Evolutionary conservation across 2,329 filamentous ascomycete species (phyloP), one percentile per base, ranked within the genome.

Genomic region (Fusarium avenaceum): DNA sequence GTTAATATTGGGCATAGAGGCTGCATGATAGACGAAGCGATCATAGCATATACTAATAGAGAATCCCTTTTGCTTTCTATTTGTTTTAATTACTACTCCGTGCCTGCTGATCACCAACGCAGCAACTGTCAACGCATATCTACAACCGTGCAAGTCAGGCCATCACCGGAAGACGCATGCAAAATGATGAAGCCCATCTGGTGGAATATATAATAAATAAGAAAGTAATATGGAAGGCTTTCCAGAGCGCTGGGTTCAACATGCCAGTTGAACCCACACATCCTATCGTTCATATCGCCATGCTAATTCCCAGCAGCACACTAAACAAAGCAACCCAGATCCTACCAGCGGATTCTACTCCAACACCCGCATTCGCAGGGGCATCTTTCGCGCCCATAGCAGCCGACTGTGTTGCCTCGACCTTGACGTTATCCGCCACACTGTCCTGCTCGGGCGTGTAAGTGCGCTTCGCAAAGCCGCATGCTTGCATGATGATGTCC

Each of bases 401-500:
- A 7, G 67, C 60, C 1, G 78, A 77, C 38, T 67, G 69, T n/a
- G 68, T 66, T 4, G 79, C 79, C 55, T 74, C 69, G 7, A 82
- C 80, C 9, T 64, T 65, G 14, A 82, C 58, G 19, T 78, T 77
- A 32, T 77, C 63, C 26, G 72, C 80, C 19, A 76, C 56, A 9
- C 58, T 70, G 57, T 81, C 78, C 35, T 76, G 66, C 24, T 64
- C 70, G 0, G 72, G 71, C 7, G 69, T 72, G 58, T 80, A 81
- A 13, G 59, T 62, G 33, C 74, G 50, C 7, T 63, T 28, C 8
- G 63, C 43, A 42, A 81, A 81, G 53, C 75, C 75, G 68, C 80
- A 82, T 11, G 72, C 70, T 8, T 67, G 54, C 71, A 81, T 75
- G 58, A 82, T 80, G 8, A 76, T 59, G 15, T 77, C 64, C 64